Base-by-base conservation (phyloP, 2,329 filamentous ascomycete genomes). In the Zasmidium cellare region DNA sequence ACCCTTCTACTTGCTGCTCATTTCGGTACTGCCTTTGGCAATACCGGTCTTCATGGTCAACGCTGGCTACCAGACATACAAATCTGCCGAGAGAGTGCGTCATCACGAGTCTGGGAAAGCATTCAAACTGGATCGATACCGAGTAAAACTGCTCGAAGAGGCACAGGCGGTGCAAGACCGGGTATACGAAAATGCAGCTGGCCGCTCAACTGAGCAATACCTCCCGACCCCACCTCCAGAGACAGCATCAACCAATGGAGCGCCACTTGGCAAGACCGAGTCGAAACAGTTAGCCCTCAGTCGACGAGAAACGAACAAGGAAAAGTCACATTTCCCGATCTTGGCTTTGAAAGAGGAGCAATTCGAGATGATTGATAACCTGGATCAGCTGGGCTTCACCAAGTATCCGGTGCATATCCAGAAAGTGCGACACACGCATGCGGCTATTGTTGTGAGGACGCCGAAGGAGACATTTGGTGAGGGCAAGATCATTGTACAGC, bases 391-490 rank as follows among this genome's bases (percentile, higher is more conserved):
- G 0, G 83, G 83, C 2, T 82, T 84, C 69, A 79, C 75, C 46
- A 86, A 85, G 65, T 84, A 81, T 63, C 81, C 82, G 0, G 83
- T 92, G 2, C 87, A 88, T 75, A 92, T 94, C 41, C 88, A 89
- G 63, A 89, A 92, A 5, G 82, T 86, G 55, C 77, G 81, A n/a
- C 91, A 96, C 71, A 90, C 85, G 59, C 93, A 97, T 74, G 93
- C 92, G 0, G 92, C 92, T 2, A 96, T 97, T 49, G 90, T 97
- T 62, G 87, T 96, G 35, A 84, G 93, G 38, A 84, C 80, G 61
- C 84, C 88, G 41, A 87, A 85, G 70, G 77, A 82, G 52, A 77
- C 74, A 0, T 96, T 92, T 67, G 79, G 82, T 1, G 92, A 97
- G 74, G 93, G 93, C 0, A 84, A 82, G 69, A 72, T 90, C 12